These are phyloP conservation scores for Stipa capillata DNA, from an alignment of 176 grass and related monocot genomes.

Conservation along the genomic window DNA sequence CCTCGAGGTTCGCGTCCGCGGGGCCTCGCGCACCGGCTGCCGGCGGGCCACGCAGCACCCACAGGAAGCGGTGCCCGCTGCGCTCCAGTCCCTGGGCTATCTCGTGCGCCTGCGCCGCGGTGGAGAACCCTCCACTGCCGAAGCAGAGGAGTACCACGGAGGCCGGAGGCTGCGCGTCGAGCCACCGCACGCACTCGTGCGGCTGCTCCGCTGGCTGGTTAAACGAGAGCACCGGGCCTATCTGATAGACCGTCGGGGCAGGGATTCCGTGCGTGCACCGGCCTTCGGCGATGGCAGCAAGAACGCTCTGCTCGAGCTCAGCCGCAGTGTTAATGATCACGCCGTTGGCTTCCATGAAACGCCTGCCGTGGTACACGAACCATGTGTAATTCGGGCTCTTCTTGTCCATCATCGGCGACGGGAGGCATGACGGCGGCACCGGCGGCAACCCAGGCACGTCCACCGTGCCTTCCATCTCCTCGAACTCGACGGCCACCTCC, in stretches of 20 bases:
- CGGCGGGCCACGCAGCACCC: background rate
- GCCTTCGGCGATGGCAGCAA: no score
- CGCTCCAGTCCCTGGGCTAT: slow-evolving; percentile 1
- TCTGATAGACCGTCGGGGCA: slow-evolving; percentile 13
- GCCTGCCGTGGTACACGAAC: slow-evolving; percentile 29
- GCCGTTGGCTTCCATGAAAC: slow-evolving; percentile 25
- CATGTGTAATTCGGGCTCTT: slow-evolving; percentile 12
- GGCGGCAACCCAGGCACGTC: no score
- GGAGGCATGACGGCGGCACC: slow-evolving; percentile 1
- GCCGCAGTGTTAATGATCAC: slow-evolving; percentile 39
- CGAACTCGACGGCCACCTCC: no score
- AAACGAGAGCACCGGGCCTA: slow-evolving; percentile 22
- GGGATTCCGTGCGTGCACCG: background rate
- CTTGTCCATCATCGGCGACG: slow-evolving; percentile 5
- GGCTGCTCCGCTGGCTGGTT: background rate
- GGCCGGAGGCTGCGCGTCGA: no score
- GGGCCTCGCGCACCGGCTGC: background rate
- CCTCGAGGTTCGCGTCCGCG: background rate
- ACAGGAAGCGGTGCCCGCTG: no score
- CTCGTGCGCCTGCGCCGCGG: background rate
- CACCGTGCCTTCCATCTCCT: no score
- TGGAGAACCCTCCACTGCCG: slow-evolving; percentile 16
- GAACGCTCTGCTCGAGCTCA: slow-evolving; percentile 22
- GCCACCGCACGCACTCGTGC: no score
- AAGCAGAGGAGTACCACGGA: slow-evolving; percentile 41